These are phyloP conservation scores for Didymella exigua DNA, from an alignment of 2,329 filamentous ascomycete genomes.

Conservation along the genomic window DNA sequence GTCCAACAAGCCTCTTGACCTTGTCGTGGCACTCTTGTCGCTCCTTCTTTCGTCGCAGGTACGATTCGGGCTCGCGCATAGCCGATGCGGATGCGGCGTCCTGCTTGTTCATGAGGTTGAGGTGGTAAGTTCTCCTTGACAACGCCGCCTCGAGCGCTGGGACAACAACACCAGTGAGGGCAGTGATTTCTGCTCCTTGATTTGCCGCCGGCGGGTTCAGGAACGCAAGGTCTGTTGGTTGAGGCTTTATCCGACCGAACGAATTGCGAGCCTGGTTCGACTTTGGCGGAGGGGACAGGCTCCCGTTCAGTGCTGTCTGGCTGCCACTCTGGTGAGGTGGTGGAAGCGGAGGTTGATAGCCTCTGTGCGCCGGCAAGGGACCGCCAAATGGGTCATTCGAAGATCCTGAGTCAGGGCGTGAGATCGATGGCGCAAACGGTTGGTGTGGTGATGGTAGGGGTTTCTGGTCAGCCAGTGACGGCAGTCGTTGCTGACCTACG, in stretches of 20 bases:
- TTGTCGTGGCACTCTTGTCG: slow-evolving; percentile 75
- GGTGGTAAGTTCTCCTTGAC: slow-evolving; percentile 70
- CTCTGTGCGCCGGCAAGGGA: slow-evolving; percentile 17
- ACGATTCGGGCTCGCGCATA: slow-evolving; percentile 62
- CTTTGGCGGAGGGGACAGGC: slow-evolving; percentile 18
- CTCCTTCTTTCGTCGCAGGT: slow-evolving; percentile 41
- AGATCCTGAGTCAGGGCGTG: slow-evolving; percentile 31
- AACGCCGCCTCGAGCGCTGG: slow-evolving; percentile 91
- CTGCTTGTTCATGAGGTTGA: slow-evolving; percentile 55
- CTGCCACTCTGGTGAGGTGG: slow-evolving; percentile 6
- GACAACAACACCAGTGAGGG: slow-evolving; percentile 87
- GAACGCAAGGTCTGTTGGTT: slow-evolving; percentile 22
- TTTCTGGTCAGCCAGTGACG: slow-evolving; percentile 32
- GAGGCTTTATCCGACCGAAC: slow-evolving; percentile 38
- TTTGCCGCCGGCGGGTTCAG: slow-evolving; percentile 50
- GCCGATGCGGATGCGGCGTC: slow-evolving; percentile 53
- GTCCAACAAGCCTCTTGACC: slow-evolving; percentile 78
- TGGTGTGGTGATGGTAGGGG: slow-evolving; percentile 31
- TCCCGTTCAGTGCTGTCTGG: neutral
- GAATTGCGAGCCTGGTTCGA: slow-evolving; percentile 34
- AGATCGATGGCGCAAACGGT: slow-evolving; percentile 25
- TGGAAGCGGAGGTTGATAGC: neutral
- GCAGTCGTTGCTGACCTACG: slow-evolving; percentile 33
- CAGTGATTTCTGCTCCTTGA: slow-evolving; percentile 74
- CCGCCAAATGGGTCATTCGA: slow-evolving; percentile 41